Base-by-base conservation (phyloP, 768 basidiomycete genomes). In the Scleroderma bovista region DNA sequence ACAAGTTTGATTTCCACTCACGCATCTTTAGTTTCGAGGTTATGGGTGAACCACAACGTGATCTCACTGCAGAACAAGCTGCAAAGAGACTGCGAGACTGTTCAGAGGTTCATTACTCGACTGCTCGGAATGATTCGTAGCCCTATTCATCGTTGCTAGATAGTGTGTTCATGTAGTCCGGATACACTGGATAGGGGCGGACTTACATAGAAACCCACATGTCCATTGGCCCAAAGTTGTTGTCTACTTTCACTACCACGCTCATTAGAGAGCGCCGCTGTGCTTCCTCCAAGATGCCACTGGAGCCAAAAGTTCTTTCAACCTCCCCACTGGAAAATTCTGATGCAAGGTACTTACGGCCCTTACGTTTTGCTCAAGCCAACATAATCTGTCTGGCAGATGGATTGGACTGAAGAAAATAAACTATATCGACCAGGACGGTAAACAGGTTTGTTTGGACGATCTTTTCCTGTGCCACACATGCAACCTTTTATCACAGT, bases 1-100 rank as follows among this genome's bases (percentile, higher is more conserved):
- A 16, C 45, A 1, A n/a, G n/a, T 48, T 13, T 23, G 0, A 10
- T 37, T 20, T 10, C 13, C 24, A 46, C 44, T 53, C 46, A 58
- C 44, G 33, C 3, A 15, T 17, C 5, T 6, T 24, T 56, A 92
- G 90, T 11, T 94, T 88, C 57, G 93, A 96, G 66, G 69, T 95
- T 46, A 88, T 94, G 83, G 88, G 83, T 0, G 93, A 95, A 63
- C 77, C 88, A 6, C 93, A 95, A 71, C 77, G 93, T 0, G 93
- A 95, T 64, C 72, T 95, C 12, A 93, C 92, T 0, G 78, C 93
- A 0, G 93, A 96, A 63, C 84, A 91, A 64, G 93, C 91, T 8
- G 92, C 93, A 0, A 59, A 69, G 54, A 72, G 77, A 13, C 67
- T 93, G 37, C 74, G 87, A 42, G 73, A 54, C 0, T 72, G 75